These are phyloP conservation scores for Dorcoceras hygrometricum DNA, from an alignment of 257 asterid species.

Conservation along the genomic window DNA sequence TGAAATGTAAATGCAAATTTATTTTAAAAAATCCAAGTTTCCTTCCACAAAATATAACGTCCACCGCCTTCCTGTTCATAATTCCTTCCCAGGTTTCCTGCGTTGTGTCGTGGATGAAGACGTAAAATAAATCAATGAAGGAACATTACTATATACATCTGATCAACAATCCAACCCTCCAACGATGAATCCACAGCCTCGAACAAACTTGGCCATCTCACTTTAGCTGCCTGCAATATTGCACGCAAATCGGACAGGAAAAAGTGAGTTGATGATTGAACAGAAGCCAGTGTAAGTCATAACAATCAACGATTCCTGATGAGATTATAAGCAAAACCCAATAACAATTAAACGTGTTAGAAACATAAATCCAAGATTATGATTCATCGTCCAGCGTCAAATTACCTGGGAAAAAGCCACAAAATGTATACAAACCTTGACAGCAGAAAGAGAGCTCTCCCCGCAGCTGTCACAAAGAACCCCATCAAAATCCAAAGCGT, in stretches of 20 bases:
- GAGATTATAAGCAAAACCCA: not conserved
- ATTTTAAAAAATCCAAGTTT: no score
- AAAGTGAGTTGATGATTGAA: not conserved
- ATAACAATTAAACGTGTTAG: not conserved
- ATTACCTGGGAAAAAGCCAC: not conserved
- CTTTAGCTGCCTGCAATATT: slow-evolving; percentile 72
- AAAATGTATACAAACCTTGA: slow-evolving; percentile 52
- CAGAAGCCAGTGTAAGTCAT: not conserved
- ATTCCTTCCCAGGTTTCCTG: no score
- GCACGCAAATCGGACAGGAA: slow-evolving; percentile 8
- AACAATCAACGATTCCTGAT: not conserved
- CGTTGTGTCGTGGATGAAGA: no score
- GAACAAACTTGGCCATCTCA: slow-evolving; percentile 83
- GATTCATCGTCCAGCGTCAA: not conserved
- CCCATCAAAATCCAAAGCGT: slow-evolving; percentile 95
- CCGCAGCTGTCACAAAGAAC: slow-evolving; percentile 98
- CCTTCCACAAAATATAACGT: no score
- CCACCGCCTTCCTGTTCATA: no score
- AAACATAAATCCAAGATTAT: slow-evolving; percentile 5
- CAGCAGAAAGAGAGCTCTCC: slow-evolving; percentile 93
- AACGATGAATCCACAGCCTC: slow-evolving; percentile 57
- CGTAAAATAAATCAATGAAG: no score
- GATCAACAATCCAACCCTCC: slow-evolving; percentile 93
- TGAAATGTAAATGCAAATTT: no score
- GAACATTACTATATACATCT: slow-evolving; percentile 69